Percentiles rank a stretch among this genome's conserved stretches.
phyloP scores from a whole-genome alignment of 495 filamentous ascomycete genomes.

The Neurospora sp. region DNA sequence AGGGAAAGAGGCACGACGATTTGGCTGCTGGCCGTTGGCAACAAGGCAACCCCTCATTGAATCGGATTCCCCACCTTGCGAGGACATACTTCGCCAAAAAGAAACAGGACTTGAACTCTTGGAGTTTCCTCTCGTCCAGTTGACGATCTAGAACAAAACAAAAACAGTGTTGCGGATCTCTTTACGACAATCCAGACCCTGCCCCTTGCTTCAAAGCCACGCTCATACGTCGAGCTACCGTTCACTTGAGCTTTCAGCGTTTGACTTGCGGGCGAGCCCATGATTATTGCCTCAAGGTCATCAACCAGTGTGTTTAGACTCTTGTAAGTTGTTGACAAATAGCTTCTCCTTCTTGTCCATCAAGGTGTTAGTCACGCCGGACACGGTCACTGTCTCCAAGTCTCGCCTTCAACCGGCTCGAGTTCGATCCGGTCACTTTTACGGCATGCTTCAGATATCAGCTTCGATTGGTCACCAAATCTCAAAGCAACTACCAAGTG shows the following conservation, averaged over 20 bases:
- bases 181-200: not conserved
- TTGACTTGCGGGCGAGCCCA: slow-evolving; percentile 9
- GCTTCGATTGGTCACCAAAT: not conserved
- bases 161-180: not conserved
- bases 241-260: not conserved
- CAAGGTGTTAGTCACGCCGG: not conserved
- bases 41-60: not conserved
- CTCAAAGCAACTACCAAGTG: not conserved
- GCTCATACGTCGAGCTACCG: not conserved
- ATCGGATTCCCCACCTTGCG: not conserved
- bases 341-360: not conserved
- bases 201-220: not conserved
- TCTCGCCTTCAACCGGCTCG: not conserved
- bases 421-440: not conserved
- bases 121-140: not conserved
- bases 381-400: not conserved
- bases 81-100: not conserved
- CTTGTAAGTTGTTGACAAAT: not conserved
- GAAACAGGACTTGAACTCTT: not conserved
- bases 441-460: not conserved
- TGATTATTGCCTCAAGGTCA: not conserved
- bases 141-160: not conserved
- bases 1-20: not conserved
- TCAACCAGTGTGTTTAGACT: not conserved
- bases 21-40: not conserved